Evolutionary conservation across 495 filamentous ascomycete genomes (phyloP), one percentile per base, ranked within the genome.

Genomic region (Xeromyces bisporus): DNA sequence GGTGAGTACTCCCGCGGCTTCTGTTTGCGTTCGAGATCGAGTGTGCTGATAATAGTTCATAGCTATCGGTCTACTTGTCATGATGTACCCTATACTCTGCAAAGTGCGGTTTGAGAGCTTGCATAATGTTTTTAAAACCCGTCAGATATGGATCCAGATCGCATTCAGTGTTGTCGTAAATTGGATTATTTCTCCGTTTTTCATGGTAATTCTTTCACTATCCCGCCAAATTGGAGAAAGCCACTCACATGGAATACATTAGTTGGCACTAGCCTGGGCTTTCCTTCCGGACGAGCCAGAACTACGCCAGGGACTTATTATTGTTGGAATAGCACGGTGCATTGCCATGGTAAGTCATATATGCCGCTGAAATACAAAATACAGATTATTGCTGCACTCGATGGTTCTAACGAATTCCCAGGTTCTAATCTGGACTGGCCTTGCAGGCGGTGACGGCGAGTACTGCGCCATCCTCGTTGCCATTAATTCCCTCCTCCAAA

Each of bases 71-170:
- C 60, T 93, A 12, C 65, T 93, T 6, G 70, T 89, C 16, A 93
- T 92, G 82, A 93, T 93, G 84, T 92, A 91, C 43, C 85, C 85
- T 0, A 91, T 91, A 37, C 61, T 92, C 13, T 89, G 85, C 68
- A 93, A 93, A 52, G 76, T 93, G n/a, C 70, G 72, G 20, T 91
- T 70, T 51, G 86, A 93, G 50, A 67, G 64, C 0, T 53, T 96
- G 25, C 81, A 87, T 48, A 62, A 67, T 6, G 49, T 81, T 11
- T 71, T 92, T 37, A 50, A 54, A 7, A 44, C 65, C 3, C 65
- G 65, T 3, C 56, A 56, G 2, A 55, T 91, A 6, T 94, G 82
- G 83, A 64, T 72, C 10, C 86, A 93, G 44, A 66, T 93, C 32
- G 59, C 40, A 0, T 81, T 94, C 44, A 83, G 77, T 39, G 47